phyloP scores from a whole-genome alignment of 192 early-diverging fungal genomes.

The Podila epigama region DNA sequence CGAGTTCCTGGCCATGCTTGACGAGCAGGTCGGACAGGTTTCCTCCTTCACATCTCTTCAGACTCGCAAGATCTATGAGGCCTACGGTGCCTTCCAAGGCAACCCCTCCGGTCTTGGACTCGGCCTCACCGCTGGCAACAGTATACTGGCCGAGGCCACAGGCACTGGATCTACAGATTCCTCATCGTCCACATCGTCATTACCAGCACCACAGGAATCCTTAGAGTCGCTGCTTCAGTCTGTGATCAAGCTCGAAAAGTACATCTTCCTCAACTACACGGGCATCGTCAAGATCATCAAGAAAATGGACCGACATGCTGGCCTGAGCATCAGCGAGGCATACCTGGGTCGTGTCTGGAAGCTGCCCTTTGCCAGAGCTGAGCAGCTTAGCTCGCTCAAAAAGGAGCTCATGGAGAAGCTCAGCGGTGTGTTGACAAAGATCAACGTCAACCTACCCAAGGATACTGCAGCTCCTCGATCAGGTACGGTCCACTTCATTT shows the following conservation, averaged over 20 bases:
- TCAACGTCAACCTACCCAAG: slow-evolving; percentile 20
- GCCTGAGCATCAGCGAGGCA: slow-evolving; percentile 72
- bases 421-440: slow-evolving; percentile 48
- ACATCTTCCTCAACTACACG: slow-evolving; percentile 87
- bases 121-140: not conserved
- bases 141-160: slow-evolving; percentile 25
- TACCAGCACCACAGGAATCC: slow-evolving; percentile 20
- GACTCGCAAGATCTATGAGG: slow-evolving; percentile 45
- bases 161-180: slow-evolving; percentile 31
- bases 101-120: slow-evolving; percentile 32
- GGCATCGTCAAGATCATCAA: slow-evolving; percentile 89
- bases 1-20: slow-evolving; percentile 72
- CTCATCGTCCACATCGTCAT: slow-evolving; percentile 21
- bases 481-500: slow-evolving; percentile 32
- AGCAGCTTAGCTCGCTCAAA: slow-evolving; percentile 71
- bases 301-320: slow-evolving; percentile 86
- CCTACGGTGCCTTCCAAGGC: slow-evolving; percentile 29
- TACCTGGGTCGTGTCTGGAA: slow-evolving; percentile 65
- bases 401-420: slow-evolving; percentile 72
- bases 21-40: slow-evolving; percentile 69
- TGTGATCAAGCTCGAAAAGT: slow-evolving; percentile 77
- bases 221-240: slow-evolving; percentile 61
- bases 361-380: slow-evolving; percentile 72
- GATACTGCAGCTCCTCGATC: slow-evolving; percentile 29
- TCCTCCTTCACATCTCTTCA: slow-evolving; percentile 53